A percentile compares a stretch with the other conserved stretches of the same genome.
Evolutionary conservation across 352 stramenopile genomes (phyloP).

Genomic region (Phytophthora sp.): DNA sequence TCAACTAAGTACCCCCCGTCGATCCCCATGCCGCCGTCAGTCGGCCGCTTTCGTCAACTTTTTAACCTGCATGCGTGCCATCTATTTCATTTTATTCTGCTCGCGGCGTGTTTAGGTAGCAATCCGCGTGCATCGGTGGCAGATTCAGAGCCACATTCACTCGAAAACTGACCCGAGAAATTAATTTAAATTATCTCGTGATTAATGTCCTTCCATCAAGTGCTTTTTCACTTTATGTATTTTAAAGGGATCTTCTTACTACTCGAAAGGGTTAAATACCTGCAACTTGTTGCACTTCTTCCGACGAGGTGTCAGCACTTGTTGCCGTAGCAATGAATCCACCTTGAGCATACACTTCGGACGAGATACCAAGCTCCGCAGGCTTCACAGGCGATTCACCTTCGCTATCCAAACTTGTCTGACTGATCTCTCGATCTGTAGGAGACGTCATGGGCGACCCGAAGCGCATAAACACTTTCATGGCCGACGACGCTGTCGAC

Average conservation of each 20-base stretch:
- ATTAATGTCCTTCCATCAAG: constrained; percentile 26
- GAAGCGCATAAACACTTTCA: constrained; percentile 66
- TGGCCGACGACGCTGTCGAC: constrained; percentile 41
- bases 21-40: constrained; percentile 31
- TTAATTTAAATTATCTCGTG: constrained; percentile 33
- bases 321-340: not conserved
- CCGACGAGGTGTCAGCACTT: not conserved
- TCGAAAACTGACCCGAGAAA: constrained; percentile 37
- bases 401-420: constrained; percentile 21
- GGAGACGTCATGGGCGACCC: constrained; percentile 52
- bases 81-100: constrained; percentile 32
- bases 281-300: not conserved
- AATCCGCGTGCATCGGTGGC: constrained; percentile 16
- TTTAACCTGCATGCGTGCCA: constrained; percentile 16
- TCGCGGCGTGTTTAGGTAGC: constrained; percentile 5
- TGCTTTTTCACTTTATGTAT: not conserved
- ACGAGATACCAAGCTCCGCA: not conserved
- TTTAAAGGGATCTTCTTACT: not conserved
- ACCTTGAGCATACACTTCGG: too few relatives aligned
- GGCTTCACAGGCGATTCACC: constrained; percentile 15
- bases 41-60: constrained; percentile 40
- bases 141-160: constrained; percentile 26
- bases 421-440: constrained; percentile 10
- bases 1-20: constrained; percentile 30
- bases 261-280: too few relatives aligned